Evolutionary conservation across 352 stramenopile species (phyloP).

Genomic region (Pelagophyceae sp.): DNA sequence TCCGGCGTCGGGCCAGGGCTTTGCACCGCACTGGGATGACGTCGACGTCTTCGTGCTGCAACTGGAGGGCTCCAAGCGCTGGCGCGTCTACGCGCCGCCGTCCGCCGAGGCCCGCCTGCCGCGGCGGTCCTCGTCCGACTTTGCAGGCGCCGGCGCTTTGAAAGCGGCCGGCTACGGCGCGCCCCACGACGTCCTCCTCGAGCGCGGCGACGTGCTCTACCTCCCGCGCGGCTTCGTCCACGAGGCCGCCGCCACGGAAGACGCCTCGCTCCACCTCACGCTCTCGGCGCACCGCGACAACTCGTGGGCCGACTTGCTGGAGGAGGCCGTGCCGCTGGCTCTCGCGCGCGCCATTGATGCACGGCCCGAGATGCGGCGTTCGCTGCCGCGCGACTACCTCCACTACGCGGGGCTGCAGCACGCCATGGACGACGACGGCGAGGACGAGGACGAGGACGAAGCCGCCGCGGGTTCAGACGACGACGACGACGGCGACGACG

Average conservation of each 20-base stretch:
- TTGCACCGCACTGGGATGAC: constrained; percentile 93
- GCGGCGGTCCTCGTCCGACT: constrained; percentile 45
- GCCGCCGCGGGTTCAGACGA: constrained; percentile 21
- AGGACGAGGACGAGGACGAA: constrained; percentile 31
- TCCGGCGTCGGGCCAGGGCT: constrained; percentile 74
- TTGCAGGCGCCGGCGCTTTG: constrained; percentile 9
- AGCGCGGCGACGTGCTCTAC: constrained; percentile 58
- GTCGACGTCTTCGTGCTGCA: constrained; percentile 91
- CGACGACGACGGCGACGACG: constrained; percentile 31
- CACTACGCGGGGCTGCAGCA: constrained; percentile 58
- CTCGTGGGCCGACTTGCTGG: constrained; percentile 53
- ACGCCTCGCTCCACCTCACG: constrained; percentile 50
- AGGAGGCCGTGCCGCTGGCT: constrained; percentile 54
- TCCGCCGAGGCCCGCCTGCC: constrained; percentile 43
- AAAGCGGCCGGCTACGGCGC: constrained; percentile 19
- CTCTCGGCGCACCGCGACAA: constrained; percentile 57
- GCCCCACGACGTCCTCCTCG: constrained; percentile 49
- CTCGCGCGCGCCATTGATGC: constrained; percentile 21
- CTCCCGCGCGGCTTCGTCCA: constrained; percentile 61
- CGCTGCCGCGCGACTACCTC: constrained; percentile 51
- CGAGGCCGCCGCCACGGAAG: constrained; percentile 39
- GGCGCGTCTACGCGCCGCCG: constrained; percentile 59
- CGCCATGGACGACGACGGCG: constrained; percentile 37
- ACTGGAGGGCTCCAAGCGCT: constrained; percentile 79
- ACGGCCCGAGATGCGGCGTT: constrained; percentile 40